phyloP scores from a whole-genome alignment of 768 basidiomycete species.

The Bullera alba region DNA sequence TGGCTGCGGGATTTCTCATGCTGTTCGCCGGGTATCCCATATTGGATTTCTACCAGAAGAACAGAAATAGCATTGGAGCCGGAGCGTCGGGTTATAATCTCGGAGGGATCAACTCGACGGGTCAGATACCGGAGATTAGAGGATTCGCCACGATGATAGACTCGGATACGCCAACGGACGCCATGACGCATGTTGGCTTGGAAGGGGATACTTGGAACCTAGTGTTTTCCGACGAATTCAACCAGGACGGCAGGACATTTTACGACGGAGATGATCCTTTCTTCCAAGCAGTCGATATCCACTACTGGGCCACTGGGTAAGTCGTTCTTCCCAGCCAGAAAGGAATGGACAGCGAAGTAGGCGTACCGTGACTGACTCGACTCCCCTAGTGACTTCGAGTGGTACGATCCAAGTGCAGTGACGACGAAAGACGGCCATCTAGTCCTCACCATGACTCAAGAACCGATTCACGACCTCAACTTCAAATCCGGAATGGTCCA shows the following conservation, averaged over 20 bases:
- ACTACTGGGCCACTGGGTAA: conserved; percentile 44
- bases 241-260: conserved; percentile 69
- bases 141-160: conserved; percentile 64
- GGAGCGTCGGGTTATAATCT: conserved; percentile 54
- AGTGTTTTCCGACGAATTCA: conserved; percentile 85
- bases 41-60: conserved; percentile 22
- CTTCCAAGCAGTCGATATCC: conserved; percentile 47
- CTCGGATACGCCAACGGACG: conserved; percentile 57
- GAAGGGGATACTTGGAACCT: conserved; percentile 57
- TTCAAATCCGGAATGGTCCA: conserved; percentile 52
- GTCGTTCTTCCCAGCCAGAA: conserved; percentile 2
- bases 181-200: conserved; percentile 52
- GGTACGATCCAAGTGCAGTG: conserved; percentile 71
- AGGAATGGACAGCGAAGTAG: not conserved
- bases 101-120: conserved; percentile 68
- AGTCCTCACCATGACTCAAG: conserved; percentile 61
- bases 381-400: conserved; percentile 57
- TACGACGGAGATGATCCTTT: conserved; percentile 77
- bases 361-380: no score
- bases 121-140: conserved; percentile 54
- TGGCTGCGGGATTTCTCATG: conserved; percentile 49
- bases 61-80: conserved; percentile 10
- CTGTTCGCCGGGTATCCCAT: conserved; percentile 34
- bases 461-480: conserved; percentile 63
- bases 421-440: conserved; percentile 68